phyloP scores from a whole-genome alignment of 192 early-diverging fungal genomes.

The Rhizoclosmatium sp. region DNA sequence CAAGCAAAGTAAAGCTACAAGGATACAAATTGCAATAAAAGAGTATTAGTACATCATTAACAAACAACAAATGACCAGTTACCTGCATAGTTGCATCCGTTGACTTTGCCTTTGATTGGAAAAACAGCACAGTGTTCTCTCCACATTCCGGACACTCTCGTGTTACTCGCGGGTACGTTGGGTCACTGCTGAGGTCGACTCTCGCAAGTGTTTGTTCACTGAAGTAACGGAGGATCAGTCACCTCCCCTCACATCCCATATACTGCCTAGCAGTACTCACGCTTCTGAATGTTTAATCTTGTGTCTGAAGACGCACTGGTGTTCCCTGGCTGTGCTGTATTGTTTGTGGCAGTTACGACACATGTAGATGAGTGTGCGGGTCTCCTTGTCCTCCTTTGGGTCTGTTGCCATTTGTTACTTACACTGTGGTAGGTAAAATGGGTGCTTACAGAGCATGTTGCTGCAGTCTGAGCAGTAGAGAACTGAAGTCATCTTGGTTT shows the following conservation, averaged over 20 bases:
- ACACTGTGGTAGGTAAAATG: background rate
- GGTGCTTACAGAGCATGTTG: slow-evolving; percentile 35
- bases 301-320: slow-evolving; percentile 55
- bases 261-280: slow-evolving; percentile 37
- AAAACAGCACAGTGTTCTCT: slow-evolving; percentile 50
- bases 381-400: slow-evolving; percentile 58
- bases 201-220: slow-evolving; percentile 55
- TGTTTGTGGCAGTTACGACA: slow-evolving; percentile 65
- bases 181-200: slow-evolving; percentile 59
- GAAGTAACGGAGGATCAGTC: background rate
- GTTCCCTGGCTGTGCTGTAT: slow-evolving; percentile 37
- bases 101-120: slow-evolving; percentile 53
- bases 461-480: slow-evolving; percentile 39
- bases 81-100: slow-evolving; percentile 63
- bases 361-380: slow-evolving; percentile 49
- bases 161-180: slow-evolving; percentile 55
- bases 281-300: slow-evolving; percentile 50
- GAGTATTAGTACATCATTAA: background rate
- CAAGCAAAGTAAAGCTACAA: slow-evolving; percentile 56
- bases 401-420: slow-evolving; percentile 44
- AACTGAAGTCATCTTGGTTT: slow-evolving; percentile 17
- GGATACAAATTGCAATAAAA: background rate
- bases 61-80: slow-evolving; percentile 24
- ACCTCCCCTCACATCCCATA: background rate
- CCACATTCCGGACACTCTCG: slow-evolving; percentile 54